Evolutionary conservation across 345 rosid genomes (phyloP), one percentile per base, ranked within the genome.

Genomic region (Rhizophora apiculata): DNA sequence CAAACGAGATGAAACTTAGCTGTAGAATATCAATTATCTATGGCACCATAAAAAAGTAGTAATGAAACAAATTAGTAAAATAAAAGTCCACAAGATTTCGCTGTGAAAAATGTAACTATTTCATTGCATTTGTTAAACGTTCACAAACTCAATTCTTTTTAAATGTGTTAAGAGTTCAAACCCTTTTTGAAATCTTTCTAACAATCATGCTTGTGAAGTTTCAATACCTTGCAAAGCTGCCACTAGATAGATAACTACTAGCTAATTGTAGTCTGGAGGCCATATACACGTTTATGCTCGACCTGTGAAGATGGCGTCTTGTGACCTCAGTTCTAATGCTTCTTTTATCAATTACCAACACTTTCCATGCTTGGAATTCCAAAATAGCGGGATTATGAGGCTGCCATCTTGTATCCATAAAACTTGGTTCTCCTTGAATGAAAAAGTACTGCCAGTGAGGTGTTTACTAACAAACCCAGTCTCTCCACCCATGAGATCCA

Each of bases 401-500:
- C 62, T 81, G 88, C 72, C 76, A 43, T 68, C 76, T 85, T 60
- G 79, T 58, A 68, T 85, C 84, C 29, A 79, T 59, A 15, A 82
- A 72, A 78, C 76, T 74, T 30, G 48, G 46, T 64, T 86, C 80
- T 22, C 80, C 88, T 82, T 85, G 74, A 95, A 92, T 4, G 96
- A 90, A 75, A 95, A 95, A 11, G 97, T 87, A 72, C 96, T 95
- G 69, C 97, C 97, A 56, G 68, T 76, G 27, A 79, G 84, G 32
- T 84, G 82, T 81, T 85, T 80, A 73, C 99, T 95, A 65, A 87
- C 96, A 69, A 95, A 95, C 31, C 90, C 96, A 18, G 92, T 95
- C 76, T 95, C 92, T 57, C 99, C 97, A 15, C 78, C 86, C 99
- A 95, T 95, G 63, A 95, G 96, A 69, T 87, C 90, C 74, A 95